A percentile compares a stretch with the other conserved stretches of the same genome.
Conservation (phyloP, 306 rosid genomes). For the Pueraria montana region DNA sequence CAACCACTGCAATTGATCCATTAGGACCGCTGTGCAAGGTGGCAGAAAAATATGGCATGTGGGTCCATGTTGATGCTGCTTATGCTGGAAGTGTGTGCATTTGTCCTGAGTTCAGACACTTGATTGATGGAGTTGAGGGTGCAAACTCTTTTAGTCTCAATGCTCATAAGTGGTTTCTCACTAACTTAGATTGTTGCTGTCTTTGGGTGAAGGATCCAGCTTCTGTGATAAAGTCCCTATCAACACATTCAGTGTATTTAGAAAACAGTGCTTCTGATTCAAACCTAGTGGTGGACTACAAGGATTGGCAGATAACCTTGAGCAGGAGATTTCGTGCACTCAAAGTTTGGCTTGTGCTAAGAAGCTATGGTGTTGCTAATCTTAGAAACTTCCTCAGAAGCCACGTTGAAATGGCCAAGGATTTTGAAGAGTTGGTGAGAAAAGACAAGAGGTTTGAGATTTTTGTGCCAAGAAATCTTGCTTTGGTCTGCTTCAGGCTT, state of each 20-base stretch:
- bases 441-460: conserved; percentile 64
- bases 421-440: conserved; percentile 58
- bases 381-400: conserved; percentile 59
- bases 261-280: conserved; percentile 62
- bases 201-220: conserved; percentile 67
- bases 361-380: conserved; percentile 64
- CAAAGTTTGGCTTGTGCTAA: conserved; percentile 63
- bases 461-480: conserved; percentile 55
- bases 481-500: conserved; percentile 60
- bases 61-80: conserved; percentile 83
- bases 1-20: conserved; percentile 70
- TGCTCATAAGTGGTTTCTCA: conserved; percentile 75
- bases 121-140: conserved; percentile 59
- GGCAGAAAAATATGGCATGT: conserved; percentile 54
- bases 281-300: conserved; percentile 63
- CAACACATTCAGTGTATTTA: conserved; percentile 59
- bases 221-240: conserved; percentile 46
- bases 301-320: conserved; percentile 73
- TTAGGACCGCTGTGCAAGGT: conserved; percentile 54
- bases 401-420: conserved; percentile 64
- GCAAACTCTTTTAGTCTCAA: conserved; percentile 67
- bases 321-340: conserved; percentile 65
- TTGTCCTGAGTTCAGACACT: conserved; percentile 71
- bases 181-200: conserved; percentile 65
- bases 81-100: conserved; percentile 72